Base-by-base conservation (phyloP, 2,329 filamentous ascomycete genomes). In the Didymosphaeria variabile region DNA sequence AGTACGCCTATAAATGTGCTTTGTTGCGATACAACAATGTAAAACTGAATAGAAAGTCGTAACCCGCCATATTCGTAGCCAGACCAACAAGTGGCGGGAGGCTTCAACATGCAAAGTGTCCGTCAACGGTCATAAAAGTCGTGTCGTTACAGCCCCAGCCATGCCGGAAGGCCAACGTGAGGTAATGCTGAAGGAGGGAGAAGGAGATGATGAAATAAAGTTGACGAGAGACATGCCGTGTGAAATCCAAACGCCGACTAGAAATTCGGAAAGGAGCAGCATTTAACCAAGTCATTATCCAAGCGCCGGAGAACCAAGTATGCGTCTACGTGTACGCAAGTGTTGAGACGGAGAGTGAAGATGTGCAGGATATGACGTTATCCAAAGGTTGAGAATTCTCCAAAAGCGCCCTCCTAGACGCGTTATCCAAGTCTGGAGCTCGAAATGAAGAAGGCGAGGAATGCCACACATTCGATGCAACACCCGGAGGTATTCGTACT, bases 41-140 rank as follows among this genome's bases (percentile, higher is more conserved):
- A 12, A 29, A 31, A 54, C 15, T 29, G 32, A 31, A 23, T 19
- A 23, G 19, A 21, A n/a, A 36, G 29, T 55, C 53, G 40, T 55
- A 55, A 55, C 19, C 44, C 42, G 29, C 44, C 34, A 38, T 53
- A 53, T 40, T 40, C 50, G 34, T 40, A 38, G 50, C 50, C 50
- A 40, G 42, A 45, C 42, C 40, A 5, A 44, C 40, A n/a, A 44
- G 42, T 45, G 19, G 29, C n/a, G 32, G 31, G 17, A n/a, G 21
- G 21, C 31, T 15, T 19, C 45, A 42, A 15, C 46, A 57, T 57
- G 47, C 55, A 57, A 57, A 57, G 31, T 56, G 29, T 26, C 44
- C 54, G 54, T 58, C 46, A 29, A 49, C 49, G 57, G 57, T 58
- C 57, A 31, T 58, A 19, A 51, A 44, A 15, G 49, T 58, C 57